Evolutionary conservation across 2,329 filamentous ascomycete species (phyloP).

Genomic region (Ceratocystis colombiana): DNA sequence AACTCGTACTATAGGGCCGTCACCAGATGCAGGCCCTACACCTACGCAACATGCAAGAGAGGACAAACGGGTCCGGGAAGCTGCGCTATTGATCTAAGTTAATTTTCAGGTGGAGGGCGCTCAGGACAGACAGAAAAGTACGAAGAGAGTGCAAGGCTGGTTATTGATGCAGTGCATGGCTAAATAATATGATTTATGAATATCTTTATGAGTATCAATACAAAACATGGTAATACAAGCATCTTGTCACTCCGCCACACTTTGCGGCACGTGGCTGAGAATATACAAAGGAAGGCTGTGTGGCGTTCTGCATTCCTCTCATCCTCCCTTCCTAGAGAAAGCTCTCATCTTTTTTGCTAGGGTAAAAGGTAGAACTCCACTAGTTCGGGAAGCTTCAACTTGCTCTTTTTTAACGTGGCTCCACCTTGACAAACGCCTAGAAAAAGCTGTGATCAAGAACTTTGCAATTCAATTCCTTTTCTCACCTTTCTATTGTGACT

Average conservation of each 20-base stretch:
- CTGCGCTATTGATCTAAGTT: not conserved
- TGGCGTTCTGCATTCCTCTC: not conserved
- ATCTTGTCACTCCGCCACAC: not conserved
- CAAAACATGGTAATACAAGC: constrained; percentile 11
- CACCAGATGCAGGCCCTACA: not conserved
- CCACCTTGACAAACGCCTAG: no score
- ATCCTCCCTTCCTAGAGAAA: not conserved
- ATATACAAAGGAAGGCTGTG: not conserved
- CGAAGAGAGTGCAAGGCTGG: no score
- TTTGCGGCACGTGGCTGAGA: not conserved
- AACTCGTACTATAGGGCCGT: not conserved
- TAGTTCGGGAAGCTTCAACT: constrained; percentile 8
- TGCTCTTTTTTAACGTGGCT: no score
- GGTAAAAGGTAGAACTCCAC: not conserved
- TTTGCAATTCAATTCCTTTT: not conserved
- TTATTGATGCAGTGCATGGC: no score
- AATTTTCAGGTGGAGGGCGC: not conserved
- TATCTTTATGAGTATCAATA: not conserved
- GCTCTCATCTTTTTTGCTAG: not conserved
- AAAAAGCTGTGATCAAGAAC: no score
- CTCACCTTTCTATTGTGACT: not conserved
- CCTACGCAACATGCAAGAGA: not conserved
- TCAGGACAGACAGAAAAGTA: no score
- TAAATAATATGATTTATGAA: not conserved
- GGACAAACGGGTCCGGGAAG: not conserved